A percentile compares a stretch with the other conserved stretches of the same genome.
Evolutionary conservation across 2,329 filamentous ascomycete genomes (phyloP).

Genomic region (Sclerotiophoma versabilis): DNA sequence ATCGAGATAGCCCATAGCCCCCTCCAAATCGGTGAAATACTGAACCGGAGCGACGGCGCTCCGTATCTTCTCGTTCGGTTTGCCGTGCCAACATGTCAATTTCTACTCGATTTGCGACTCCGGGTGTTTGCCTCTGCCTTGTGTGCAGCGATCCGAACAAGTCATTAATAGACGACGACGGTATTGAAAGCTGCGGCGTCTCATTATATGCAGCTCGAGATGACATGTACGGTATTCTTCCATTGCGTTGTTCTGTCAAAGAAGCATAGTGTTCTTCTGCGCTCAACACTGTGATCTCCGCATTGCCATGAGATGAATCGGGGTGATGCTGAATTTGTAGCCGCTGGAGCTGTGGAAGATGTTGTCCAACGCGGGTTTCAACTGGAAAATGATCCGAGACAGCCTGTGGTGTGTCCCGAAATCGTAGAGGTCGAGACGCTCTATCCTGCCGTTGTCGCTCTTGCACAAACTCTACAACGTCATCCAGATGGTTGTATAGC

Average conservation of each 20-base stretch:
- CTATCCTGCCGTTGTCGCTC: no score
- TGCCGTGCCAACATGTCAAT: neutral
- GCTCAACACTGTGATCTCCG: neutral
- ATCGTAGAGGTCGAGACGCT: no score
- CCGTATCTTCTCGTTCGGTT: neutral
- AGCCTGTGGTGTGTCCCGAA: no score
- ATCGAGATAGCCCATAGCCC: neutral
- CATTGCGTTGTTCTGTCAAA: neutral
- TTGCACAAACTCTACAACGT: no score
- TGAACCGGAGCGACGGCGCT: neutral
- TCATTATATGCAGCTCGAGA: neutral
- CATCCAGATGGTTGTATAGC: no score
- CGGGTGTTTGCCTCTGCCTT: neutral
- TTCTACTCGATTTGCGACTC: neutral
- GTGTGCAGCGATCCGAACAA: neutral
- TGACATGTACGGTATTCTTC: neutral
- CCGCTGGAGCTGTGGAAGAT: no score
- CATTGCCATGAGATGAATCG: neutral
- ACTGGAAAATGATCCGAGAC: no score
- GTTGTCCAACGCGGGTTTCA: no score
- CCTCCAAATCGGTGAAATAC: neutral
- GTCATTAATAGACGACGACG: no score
- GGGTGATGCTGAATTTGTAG: neutral
- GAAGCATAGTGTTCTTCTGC: neutral
- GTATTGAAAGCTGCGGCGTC: neutral